A percentile compares a stretch with the other conserved stretches of the same genome.
These are phyloP conservation scores for Penicillium antarcticum DNA, from an alignment of 495 filamentous ascomycete species.

Conservation along the genomic window DNA sequence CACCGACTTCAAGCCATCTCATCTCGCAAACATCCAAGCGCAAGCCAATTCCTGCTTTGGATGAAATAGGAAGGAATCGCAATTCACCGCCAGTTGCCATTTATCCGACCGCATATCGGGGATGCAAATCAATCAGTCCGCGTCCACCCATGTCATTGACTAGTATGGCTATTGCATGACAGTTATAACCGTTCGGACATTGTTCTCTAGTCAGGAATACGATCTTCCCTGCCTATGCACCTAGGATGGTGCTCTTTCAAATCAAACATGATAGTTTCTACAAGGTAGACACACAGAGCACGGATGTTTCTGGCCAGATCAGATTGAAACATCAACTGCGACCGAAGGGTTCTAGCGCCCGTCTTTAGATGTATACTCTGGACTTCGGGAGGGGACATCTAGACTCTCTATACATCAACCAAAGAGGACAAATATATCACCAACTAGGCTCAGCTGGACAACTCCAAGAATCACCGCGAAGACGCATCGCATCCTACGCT, in stretches of 20 bases:
- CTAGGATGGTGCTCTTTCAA: not conserved
- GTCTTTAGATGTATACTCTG: no score
- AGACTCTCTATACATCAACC: not conserved
- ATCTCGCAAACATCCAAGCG: not conserved
- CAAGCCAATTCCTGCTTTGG: not conserved
- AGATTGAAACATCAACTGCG: slow-evolving; percentile 1
- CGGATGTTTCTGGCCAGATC: slow-evolving; percentile 4
- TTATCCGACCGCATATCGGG: slow-evolving; percentile 4
- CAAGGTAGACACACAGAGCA: not conserved
- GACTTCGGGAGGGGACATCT: not conserved
- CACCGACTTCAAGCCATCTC: not conserved
- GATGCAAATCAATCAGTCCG: not conserved
- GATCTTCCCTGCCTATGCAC: not conserved
- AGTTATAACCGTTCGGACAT: not conserved
- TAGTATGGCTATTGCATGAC: not conserved
- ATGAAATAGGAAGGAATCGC: slow-evolving; percentile 4
- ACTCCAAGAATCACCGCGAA: slow-evolving; percentile 12
- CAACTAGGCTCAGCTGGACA: not conserved
- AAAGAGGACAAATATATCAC: slow-evolving; percentile 2
- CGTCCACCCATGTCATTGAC: not conserved
- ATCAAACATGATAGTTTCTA: not conserved
- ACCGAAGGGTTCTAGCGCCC: not conserved
- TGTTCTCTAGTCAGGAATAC: not conserved
- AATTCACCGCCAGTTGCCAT: slow-evolving; percentile 8
- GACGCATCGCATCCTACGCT: slow-evolving; percentile 13